A percentile compares a stretch with the other conserved stretches of the same genome.
Evolutionary conservation across 164 flowering plant genomes (phyloP).

Genomic region (Magnolia officinalis): DNA sequence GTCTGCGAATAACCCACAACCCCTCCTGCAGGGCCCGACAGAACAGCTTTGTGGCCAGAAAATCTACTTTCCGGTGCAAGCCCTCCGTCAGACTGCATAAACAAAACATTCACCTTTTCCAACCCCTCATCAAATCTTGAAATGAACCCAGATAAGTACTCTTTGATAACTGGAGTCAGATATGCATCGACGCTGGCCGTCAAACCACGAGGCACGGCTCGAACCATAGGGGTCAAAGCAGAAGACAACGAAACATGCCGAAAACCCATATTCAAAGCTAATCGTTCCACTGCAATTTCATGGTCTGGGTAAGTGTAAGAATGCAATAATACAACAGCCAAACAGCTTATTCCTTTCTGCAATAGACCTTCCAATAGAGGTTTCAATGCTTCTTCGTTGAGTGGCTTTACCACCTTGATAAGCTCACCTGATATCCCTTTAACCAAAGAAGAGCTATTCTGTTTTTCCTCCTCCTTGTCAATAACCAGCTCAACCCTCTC

Average conservation of each 20-base stretch:
- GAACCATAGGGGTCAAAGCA: slow-evolving; percentile 92
- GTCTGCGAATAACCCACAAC: slow-evolving; percentile 98
- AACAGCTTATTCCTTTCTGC: slow-evolving; percentile 68
- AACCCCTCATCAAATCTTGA: slow-evolving; percentile 78
- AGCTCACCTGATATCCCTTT: slow-evolving; percentile 85
- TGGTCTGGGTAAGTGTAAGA: slow-evolving; percentile 91
- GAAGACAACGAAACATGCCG: slow-evolving; percentile 89
- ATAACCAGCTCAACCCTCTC: slow-evolving; percentile 81
- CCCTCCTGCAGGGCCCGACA: slow-evolving; percentile 99
- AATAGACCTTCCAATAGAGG: slow-evolving; percentile 54
- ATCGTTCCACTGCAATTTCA: slow-evolving; percentile 57
- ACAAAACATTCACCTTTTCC: slow-evolving; percentile 77
- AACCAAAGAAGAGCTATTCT: slow-evolving; percentile 22
- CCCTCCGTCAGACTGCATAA: slow-evolving; percentile 99
- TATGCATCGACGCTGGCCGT: slow-evolving; percentile 98
- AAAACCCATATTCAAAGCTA: slow-evolving; percentile 80
- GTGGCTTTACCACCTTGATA: slow-evolving; percentile 62
- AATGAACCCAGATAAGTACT: slow-evolving; percentile 84
- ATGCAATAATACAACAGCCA: slow-evolving; percentile 92
- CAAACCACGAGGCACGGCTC: slow-evolving; percentile 97
- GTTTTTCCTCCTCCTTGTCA: slow-evolving; percentile 32
- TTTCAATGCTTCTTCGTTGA: slow-evolving; percentile 56
- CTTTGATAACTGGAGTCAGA: slow-evolving; percentile 90
- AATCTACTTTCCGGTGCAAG: slow-evolving; percentile 93
- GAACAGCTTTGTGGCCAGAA: slow-evolving; percentile 96